Evolutionary conservation across 2,329 filamentous ascomycete species (phyloP), one percentile per base, ranked within the genome.

Genomic region (Nemania diffusa): DNA sequence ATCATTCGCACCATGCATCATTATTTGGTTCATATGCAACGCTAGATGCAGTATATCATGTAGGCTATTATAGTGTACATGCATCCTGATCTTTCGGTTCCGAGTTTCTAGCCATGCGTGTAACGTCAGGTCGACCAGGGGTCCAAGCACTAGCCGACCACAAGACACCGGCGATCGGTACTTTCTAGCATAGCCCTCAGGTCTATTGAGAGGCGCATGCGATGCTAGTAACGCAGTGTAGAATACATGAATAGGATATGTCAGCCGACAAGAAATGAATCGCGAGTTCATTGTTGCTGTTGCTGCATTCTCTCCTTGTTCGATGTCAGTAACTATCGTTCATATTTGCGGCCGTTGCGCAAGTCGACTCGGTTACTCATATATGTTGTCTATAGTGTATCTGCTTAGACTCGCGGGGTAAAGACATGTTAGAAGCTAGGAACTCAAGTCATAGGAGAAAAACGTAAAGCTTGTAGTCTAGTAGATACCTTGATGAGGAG

Each of bases 201-300:
- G 42, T 52, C 15, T 67, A 67, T 67, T 63, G 60, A 52, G 24
- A 59, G 11, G 48, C 11, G 55, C 59, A 67, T 59, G 48, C 2
- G 44, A 56, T 57, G 57, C 52, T 44, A 7, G 17, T 26, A 37
- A 48, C 24, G 17, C 40, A n/a, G 7, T 48, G 17, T 26, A 26
- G 22, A 50, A 24, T 50, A n/a, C 3, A n/a, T 24, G 7, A 15
- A 6, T 22, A 22, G 40, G 20, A 24, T 22, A 17, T 20, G 24
- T 20, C 7, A 2, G 34, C 11, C 29, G 37, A 26, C 4, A 32
- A 40, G 24, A 56, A 20, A 42, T 29, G 51, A 57, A 27, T 1
- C 29, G 20, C 26, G 20, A 57, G 5, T 8, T 24, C n/a, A 32
- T 27, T 58, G 13, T 42, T 22, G 32, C 34, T 42, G 48, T 32